Evolutionary conservation across 2,329 filamentous ascomycete genomes (phyloP).

Genomic region (Penicillium sp.): DNA sequence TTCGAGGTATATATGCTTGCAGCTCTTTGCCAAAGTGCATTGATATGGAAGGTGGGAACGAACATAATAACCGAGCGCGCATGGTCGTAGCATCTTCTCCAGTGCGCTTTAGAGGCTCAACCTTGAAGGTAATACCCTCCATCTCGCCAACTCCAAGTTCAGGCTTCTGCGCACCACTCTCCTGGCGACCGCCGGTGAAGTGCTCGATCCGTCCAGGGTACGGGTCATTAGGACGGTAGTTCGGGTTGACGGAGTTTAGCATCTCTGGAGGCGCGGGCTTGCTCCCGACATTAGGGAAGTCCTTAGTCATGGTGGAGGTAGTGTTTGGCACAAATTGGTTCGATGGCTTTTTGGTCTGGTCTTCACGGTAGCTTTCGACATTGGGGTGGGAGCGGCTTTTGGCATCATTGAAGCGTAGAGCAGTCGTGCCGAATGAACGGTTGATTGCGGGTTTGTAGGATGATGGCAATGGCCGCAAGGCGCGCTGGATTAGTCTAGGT

Average conservation of each 20-base stretch:
- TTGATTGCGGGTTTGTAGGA: slow-evolving; percentile 23
- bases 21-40: too few relatives aligned
- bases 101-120: slow-evolving; percentile 82
- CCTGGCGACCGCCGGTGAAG: slow-evolving; percentile 66
- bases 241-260: slow-evolving; percentile 56
- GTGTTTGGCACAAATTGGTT: slow-evolving; percentile 67
- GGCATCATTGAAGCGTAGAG: slow-evolving; percentile 42
- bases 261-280: slow-evolving; percentile 62
- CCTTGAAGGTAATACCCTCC: slow-evolving; percentile 79
- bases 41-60: slow-evolving; percentile 23
- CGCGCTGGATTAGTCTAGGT: slow-evolving; percentile 47
- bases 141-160: slow-evolving; percentile 85
- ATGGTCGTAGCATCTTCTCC: slow-evolving; percentile 85
- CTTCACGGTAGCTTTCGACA: slow-evolving; percentile 55
- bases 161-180: slow-evolving; percentile 52
- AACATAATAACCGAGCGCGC: slow-evolving; percentile 77
- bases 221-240: slow-evolving; percentile 61
- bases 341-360: slow-evolving; percentile 57
- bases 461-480: slow-evolving; percentile 41
- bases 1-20: not conserved
- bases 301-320: slow-evolving; percentile 63
- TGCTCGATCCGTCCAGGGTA: slow-evolving; percentile 63
- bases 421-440: slow-evolving; percentile 35
- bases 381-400: slow-evolving; percentile 56
- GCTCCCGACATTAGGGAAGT: slow-evolving; percentile 61